Conservation (phyloP, 2,329 filamentous ascomycete genomes). For the Pestalotiopsis sp. region DNA sequence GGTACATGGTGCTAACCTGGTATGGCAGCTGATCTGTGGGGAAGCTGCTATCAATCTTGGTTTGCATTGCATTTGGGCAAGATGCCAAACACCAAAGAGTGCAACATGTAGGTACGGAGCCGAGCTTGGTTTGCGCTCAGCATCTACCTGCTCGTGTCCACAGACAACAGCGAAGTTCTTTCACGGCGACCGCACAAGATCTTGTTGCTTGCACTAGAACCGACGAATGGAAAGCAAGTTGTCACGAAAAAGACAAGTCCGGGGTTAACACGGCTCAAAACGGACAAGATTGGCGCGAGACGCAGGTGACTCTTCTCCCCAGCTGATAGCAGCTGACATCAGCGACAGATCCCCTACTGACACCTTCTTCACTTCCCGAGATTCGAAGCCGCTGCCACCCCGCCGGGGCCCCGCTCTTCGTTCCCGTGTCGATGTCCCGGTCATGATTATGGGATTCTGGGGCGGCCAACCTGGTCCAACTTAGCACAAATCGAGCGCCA, state of each 20-base stretch:
- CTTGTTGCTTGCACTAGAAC: too few relatives aligned
- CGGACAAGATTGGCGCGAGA: background rate
- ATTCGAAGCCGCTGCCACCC: conserved; percentile 6
- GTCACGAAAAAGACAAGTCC: background rate
- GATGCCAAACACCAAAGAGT: background rate
- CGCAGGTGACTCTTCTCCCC: background rate
- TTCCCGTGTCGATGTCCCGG: conserved; percentile 13
- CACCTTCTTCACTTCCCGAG: conserved; percentile 8
- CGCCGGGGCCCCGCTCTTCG: conserved; percentile 14
- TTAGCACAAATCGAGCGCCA: background rate
- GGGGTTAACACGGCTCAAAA: background rate
- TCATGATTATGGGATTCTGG: conserved; percentile 9
- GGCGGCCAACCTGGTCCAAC: conserved; percentile 5
- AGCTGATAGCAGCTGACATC: background rate
- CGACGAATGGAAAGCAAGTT: background rate
- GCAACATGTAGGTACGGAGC: background rate
- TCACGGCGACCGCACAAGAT: too few relatives aligned
- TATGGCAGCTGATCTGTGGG: background rate
- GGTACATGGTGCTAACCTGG: background rate
- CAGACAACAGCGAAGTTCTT: too few relatives aligned
- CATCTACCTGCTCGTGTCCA: too few relatives aligned
- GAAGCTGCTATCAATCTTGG: background rate
- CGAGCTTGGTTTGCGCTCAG: too few relatives aligned
- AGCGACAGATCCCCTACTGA: background rate
- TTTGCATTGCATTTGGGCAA: background rate